Evolutionary conservation across 768 basidiomycete genomes (phyloP).

Genomic region (Saitozyma sp.): DNA sequence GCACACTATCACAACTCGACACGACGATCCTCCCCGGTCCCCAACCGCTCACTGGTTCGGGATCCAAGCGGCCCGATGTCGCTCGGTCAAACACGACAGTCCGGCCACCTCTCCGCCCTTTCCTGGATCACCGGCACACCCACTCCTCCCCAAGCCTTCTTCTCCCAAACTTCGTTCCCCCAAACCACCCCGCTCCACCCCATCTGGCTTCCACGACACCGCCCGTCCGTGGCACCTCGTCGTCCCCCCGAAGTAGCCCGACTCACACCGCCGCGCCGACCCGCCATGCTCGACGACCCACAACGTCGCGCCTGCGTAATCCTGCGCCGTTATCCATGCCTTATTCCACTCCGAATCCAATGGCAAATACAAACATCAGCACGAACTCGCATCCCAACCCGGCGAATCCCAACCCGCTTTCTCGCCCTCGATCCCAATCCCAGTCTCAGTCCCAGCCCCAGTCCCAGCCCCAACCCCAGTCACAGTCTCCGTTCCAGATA

Average conservation of each 20-base stretch:
- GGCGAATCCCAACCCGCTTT: too few species aligned
- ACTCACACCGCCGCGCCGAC: conserved; percentile 9
- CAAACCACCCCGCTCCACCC: background rate
- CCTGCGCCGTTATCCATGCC: conserved; percentile 14
- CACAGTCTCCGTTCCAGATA: too few species aligned
- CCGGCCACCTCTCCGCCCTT: conserved; percentile 2
- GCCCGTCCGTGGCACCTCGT: background rate
- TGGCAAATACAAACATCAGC: background rate
- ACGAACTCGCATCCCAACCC: background rate
- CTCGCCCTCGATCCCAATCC: too few species aligned
- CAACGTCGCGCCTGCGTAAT: conserved; percentile 11
- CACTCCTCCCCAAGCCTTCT: conserved; percentile 16
- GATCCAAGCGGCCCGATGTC: too few species aligned
- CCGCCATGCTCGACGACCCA: conserved; percentile 8
- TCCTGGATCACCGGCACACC: conserved; percentile 10
- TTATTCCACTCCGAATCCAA: background rate
- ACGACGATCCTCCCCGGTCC: background rate
- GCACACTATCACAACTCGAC: background rate
- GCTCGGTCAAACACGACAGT: background rate
- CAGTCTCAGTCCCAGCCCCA: too few species aligned
- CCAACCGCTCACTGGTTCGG: background rate
- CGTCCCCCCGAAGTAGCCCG: background rate
- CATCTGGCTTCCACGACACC: background rate
- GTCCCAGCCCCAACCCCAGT: too few species aligned
- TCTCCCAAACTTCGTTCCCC: background rate